Percentiles rank a stretch among this genome's conserved stretches.
Evolutionary conservation across 306 rosid species (phyloP).

Genomic region (Potentilla sterilis): DNA sequence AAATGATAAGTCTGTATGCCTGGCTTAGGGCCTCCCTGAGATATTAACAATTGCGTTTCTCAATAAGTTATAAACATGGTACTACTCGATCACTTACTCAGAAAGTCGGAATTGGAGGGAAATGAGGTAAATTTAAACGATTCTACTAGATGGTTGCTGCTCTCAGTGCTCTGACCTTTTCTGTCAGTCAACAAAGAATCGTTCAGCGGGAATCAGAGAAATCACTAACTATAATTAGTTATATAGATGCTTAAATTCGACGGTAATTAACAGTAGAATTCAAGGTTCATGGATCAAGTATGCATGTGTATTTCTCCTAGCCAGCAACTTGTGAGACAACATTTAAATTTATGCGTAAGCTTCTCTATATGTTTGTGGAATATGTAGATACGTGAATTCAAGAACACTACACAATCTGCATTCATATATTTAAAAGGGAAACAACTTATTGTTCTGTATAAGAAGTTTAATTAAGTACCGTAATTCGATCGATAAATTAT

Average conservation of each 20-base stretch:
- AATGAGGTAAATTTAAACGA: neutral
- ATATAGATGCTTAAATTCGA: constrained; percentile 2
- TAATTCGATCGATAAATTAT: too few species aligned
- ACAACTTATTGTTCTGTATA: too few species aligned
- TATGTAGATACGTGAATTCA: constrained; percentile 9
- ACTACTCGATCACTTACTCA: neutral
- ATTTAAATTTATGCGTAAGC: constrained; percentile 6
- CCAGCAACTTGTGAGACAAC: constrained; percentile 21
- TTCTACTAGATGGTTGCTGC: too few species aligned
- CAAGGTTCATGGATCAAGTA: neutral
- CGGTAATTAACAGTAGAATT: neutral
- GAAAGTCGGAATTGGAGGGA: neutral
- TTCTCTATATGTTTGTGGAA: neutral
- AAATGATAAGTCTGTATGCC: neutral
- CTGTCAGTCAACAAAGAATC: neutral
- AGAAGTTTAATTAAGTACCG: too few species aligned
- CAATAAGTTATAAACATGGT: neutral
- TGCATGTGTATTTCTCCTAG: constrained; percentile 11
- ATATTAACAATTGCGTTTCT: neutral
- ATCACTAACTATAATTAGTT: neutral
- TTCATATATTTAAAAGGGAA: too few species aligned
- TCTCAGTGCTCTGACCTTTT: neutral
- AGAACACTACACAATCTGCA: neutral
- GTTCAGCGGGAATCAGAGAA: neutral
- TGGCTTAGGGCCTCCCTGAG: neutral